Evolutionary conservation across 768 basidiomycete species (phyloP).

Genomic region (Phallus indusiatus): DNA sequence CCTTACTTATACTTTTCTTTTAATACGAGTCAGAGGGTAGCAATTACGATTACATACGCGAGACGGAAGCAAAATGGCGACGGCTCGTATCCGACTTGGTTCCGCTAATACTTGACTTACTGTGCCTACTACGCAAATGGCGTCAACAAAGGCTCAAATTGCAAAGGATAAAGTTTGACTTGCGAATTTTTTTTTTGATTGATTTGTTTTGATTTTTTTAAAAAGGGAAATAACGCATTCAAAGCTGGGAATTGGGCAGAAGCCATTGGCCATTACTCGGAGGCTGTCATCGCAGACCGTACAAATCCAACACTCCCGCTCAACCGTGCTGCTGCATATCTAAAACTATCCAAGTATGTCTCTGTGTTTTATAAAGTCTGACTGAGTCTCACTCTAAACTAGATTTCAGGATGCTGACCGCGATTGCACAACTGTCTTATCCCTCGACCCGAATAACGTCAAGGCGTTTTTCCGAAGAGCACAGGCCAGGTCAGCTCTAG

Average conservation of each 20-base stretch:
- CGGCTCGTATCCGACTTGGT: too few species aligned
- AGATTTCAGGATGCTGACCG: slow-evolving; percentile 69
- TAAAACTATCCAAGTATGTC: slow-evolving; percentile 94
- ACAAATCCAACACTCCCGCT: slow-evolving; percentile 70
- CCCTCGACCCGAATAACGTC: slow-evolving; percentile 47
- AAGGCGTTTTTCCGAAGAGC: slow-evolving; percentile 76
- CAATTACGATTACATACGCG: neutral
- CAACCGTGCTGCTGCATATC: slow-evolving; percentile 86
- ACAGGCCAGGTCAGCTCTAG: slow-evolving; percentile 56
- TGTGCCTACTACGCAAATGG: neutral
- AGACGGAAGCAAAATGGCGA: neutral
- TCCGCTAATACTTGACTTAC: too few species aligned
- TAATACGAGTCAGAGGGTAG: neutral
- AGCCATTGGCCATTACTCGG: slow-evolving; percentile 81
- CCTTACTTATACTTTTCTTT: too few species aligned
- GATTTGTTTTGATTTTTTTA: neutral
- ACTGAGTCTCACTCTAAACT: neutral
- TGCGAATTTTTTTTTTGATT: neutral
- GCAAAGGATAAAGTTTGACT: slow-evolving; percentile 3
- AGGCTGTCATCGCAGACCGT: slow-evolving; percentile 63
- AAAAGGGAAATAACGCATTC: slow-evolving; percentile 81
- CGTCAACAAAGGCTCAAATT: slow-evolving; percentile 4
- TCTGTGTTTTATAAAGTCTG: slow-evolving; percentile 19
- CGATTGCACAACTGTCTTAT: slow-evolving; percentile 64
- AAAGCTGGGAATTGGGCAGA: slow-evolving; percentile 67